Evolutionary conservation across 2,329 filamentous ascomycete genomes (phyloP).

Genomic region (Hypoxylon sp.): DNA sequence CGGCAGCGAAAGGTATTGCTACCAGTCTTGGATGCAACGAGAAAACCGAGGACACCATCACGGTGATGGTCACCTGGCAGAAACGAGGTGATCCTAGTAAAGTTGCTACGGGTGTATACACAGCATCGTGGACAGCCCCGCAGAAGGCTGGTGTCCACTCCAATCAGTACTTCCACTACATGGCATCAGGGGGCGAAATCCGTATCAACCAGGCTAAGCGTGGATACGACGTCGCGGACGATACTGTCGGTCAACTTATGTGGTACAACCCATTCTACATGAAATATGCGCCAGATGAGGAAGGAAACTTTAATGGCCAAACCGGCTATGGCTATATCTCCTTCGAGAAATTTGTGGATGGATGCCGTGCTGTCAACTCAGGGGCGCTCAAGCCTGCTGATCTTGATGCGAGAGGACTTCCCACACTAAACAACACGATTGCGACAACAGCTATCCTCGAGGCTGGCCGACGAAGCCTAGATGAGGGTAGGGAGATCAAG

Average conservation of each 20-base stretch:
- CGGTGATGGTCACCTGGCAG: slow-evolving; percentile 88
- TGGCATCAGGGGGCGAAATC: slow-evolving; percentile 86
- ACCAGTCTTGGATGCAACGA: slow-evolving; percentile 81
- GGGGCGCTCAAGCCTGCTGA: slow-evolving; percentile 78
- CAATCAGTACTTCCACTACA: slow-evolving; percentile 97
- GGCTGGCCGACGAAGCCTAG: slow-evolving; percentile 85
- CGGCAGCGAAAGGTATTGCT: slow-evolving; percentile 82
- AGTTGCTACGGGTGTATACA: slow-evolving; percentile 89
- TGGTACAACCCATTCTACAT: slow-evolving; percentile 98
- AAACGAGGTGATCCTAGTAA: slow-evolving; percentile 77
- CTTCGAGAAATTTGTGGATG: slow-evolving; percentile 96
- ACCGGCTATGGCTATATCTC: slow-evolving; percentile 93
- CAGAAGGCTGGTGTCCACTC: slow-evolving; percentile 95
- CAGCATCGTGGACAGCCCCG: slow-evolving; percentile 93
- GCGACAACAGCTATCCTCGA: slow-evolving; percentile 93
- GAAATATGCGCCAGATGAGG: slow-evolving; percentile 93
- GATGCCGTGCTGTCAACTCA: slow-evolving; percentile 81
- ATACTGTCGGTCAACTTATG: slow-evolving; percentile 75
- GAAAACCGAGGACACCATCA: slow-evolving; percentile 93
- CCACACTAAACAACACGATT: slow-evolving; percentile 89
- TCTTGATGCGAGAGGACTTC: slow-evolving; percentile 83
- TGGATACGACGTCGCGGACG: slow-evolving; percentile 94
- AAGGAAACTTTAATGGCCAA: slow-evolving; percentile 93
- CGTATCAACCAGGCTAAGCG: slow-evolving; percentile 93
- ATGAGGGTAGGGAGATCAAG: slow-evolving; percentile 82